These are phyloP conservation scores for Penicillium corylophilum DNA, from an alignment of 2,329 filamentous ascomycete genomes.

Conservation along the genomic window DNA sequence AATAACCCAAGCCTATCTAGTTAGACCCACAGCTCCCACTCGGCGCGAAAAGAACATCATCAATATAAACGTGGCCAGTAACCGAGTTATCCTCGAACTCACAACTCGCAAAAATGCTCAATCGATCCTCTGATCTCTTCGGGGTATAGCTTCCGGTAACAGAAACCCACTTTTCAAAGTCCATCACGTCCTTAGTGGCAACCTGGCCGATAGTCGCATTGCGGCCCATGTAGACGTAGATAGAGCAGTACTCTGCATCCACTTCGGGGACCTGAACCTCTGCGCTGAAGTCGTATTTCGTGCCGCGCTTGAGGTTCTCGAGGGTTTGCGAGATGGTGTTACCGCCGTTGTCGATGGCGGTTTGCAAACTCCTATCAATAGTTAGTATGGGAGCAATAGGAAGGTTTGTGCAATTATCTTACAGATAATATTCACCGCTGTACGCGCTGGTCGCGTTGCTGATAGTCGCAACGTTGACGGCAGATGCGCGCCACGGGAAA, in stretches of 20 bases:
- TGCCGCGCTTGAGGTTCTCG: constrained; percentile 8
- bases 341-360: constrained; percentile 19
- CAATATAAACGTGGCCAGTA: constrained; percentile 13
- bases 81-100: constrained; percentile 18
- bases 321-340: constrained; percentile 23
- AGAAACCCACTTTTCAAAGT: constrained; percentile 16
- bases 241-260: constrained; percentile 14
- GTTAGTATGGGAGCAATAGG: background rate
- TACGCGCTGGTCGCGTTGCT: constrained; percentile 18
- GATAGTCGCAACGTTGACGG: constrained; percentile 19
- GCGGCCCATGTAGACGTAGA: constrained; percentile 16
- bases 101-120: constrained; percentile 20
- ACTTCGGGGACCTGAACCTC: constrained; percentile 11
- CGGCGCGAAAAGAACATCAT: constrained; percentile 22
- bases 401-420: background rate
- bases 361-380: constrained; percentile 16
- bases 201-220: constrained; percentile 19
- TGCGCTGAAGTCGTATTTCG: constrained; percentile 19
- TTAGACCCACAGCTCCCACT: background rate
- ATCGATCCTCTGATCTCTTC: constrained; percentile 7
- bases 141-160: constrained; percentile 18
- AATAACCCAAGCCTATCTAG: background rate
- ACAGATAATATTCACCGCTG: constrained; percentile 24
- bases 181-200: constrained; percentile 6
- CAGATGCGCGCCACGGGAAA: constrained; percentile 20